These are phyloP conservation scores for Meyerozyma smithsonii DNA, from an alignment of 1,139 yeast species.

Conservation along the genomic window DNA sequence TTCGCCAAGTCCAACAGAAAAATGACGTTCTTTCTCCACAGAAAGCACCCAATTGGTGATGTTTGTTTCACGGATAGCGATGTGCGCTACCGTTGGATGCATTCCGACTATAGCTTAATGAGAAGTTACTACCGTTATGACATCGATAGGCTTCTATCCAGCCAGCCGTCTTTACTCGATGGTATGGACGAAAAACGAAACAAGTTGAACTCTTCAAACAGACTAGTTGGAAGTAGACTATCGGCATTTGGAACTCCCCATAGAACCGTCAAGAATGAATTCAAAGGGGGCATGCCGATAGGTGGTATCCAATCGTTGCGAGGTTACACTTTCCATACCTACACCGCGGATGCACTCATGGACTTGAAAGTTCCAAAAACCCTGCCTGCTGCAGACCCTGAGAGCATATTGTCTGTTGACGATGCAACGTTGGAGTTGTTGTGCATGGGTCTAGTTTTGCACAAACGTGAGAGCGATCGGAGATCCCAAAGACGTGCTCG, in stretches of 20 bases:
- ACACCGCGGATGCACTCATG: background rate
- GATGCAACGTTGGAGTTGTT: background rate
- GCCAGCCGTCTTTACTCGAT: background rate
- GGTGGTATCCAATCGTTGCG: background rate
- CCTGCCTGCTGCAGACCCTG: background rate
- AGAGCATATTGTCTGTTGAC: background rate
- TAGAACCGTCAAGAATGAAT: background rate
- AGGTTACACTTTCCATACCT: background rate
- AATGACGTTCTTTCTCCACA: background rate
- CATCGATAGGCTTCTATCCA: background rate
- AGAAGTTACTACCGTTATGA: background rate
- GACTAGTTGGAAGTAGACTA: background rate
- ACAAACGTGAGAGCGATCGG: background rate
- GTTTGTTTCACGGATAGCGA: background rate
- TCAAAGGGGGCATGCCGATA: background rate
- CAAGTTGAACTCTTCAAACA: background rate
- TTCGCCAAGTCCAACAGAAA: background rate
- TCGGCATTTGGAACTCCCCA: background rate
- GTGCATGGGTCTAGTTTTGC: conserved; percentile 1
- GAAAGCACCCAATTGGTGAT: conserved; percentile 1
- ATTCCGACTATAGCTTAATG: background rate
- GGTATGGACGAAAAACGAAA: background rate
- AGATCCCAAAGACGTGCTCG: background rate
- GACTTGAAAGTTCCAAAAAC: background rate
- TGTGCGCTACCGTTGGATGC: conserved; percentile 1